phyloP scores from a whole-genome alignment of 164 flowering plant species.

The Tetracentron sinense region DNA sequence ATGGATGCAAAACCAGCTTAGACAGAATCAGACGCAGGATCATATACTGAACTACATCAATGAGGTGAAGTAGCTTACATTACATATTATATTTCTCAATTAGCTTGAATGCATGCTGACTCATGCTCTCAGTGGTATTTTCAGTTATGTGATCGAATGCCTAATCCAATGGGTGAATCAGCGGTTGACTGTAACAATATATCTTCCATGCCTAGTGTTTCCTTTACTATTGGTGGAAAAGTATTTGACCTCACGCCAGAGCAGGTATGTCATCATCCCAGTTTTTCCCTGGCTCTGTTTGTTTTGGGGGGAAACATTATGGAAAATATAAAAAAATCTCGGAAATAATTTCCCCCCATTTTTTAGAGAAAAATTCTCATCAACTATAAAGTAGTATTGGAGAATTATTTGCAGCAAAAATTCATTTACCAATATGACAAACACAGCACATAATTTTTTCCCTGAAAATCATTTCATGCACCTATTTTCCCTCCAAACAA shows the following conservation, averaged over 20 bases:
- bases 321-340: too few relatives aligned
- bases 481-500: too few relatives aligned
- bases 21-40: constrained; percentile 51
- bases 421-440: too few relatives aligned
- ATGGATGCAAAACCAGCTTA: constrained; percentile 79
- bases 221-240: constrained; percentile 71
- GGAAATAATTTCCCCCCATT: too few relatives aligned
- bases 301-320: too few relatives aligned
- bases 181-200: constrained; percentile 58
- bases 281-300: too few relatives aligned
- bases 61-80: constrained; percentile 35
- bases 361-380: too few relatives aligned
- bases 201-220: constrained; percentile 59
- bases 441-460: too few relatives aligned
- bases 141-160: constrained; percentile 82
- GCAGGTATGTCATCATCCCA: constrained; percentile 54
- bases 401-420: too few relatives aligned
- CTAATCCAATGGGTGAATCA: constrained; percentile 88
- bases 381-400: too few relatives aligned
- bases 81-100: neutral
- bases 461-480: neutral
- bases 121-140: constrained; percentile 16
- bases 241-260: constrained; percentile 57
- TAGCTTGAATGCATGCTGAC: constrained; percentile 4
- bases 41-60: constrained; percentile 58